Evolutionary conservation across 192 early-diverging fungal genomes (phyloP).

Genomic region (Backusella liffmaniae): DNA sequence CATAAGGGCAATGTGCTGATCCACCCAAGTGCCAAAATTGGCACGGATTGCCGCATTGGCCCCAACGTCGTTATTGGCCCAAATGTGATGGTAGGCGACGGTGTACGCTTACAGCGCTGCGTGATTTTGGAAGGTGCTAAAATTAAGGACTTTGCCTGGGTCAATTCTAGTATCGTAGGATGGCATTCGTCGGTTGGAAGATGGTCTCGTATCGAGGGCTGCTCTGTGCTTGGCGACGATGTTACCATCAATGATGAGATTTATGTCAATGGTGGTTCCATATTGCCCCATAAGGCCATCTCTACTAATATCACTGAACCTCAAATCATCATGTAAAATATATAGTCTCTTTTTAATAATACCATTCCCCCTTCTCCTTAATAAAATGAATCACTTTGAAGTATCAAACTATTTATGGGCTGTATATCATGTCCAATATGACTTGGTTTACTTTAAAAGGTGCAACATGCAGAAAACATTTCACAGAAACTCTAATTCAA

Average conservation of each 20-base stretch:
- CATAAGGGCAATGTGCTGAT: constrained; percentile 90
- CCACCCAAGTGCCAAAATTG: constrained; percentile 88
- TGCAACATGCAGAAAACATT: not conserved
- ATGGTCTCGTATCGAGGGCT: constrained; percentile 93
- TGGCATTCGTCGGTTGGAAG: constrained; percentile 94
- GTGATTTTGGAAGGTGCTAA: constrained; percentile 83
- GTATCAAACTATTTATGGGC: not conserved
- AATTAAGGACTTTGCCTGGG: constrained; percentile 90
- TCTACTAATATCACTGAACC: constrained; percentile 86
- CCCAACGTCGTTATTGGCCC: constrained; percentile 97
- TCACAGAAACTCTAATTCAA: no score
- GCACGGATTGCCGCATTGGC: constrained; percentile 94
- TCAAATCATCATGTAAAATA: constrained; percentile 89
- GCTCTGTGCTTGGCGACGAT: constrained; percentile 96
- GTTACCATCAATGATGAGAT: constrained; percentile 93
- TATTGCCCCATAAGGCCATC: constrained; percentile 95
- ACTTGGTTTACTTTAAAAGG: no score
- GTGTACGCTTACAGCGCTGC: constrained; percentile 86
- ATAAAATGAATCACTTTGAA: not conserved
- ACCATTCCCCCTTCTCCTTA: not conserved
- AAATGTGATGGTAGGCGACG: constrained; percentile 86
- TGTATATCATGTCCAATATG: no score
- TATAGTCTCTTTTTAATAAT: not conserved
- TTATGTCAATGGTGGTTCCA: constrained; percentile 92
- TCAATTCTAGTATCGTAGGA: constrained; percentile 88